Base-by-base conservation (phyloP, 495 filamentous ascomycete species). In the Xylaria palmicola region DNA sequence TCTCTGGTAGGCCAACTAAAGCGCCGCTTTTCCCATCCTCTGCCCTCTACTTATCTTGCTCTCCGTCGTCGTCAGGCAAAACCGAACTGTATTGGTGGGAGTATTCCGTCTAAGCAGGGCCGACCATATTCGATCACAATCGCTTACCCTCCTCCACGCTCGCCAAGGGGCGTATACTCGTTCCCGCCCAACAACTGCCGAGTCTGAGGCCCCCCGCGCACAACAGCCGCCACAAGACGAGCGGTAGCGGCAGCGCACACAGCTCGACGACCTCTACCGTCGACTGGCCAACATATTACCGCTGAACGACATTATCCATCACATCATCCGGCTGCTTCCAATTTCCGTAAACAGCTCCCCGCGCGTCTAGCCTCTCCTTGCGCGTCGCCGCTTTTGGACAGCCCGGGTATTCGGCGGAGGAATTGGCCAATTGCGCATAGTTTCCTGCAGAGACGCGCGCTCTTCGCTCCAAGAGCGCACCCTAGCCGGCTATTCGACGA, bases 321-420 rank as follows among this genome's bases (percentile, higher is more conserved):
- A 60, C 41, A 55, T 56, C 50, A 50, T 41, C 52, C 52, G 52
- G 37, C 30, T 34, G 4, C 34, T 56, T 39, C 15, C 37, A 50
- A 57, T 57, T 43, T 55, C 51, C 60, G 15, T 49, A 48, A 51
- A 19, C 30, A 48, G 50, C 44, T 62, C 60, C 44, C 51, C 52
- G 44, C 60, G 52, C 60, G 60, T 51, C 44, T 51, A 41, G 29
- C 34, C 20, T n/a, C 27, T 41, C 34, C 24, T 50, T 40, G 43
- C 43, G 12, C 37, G 49, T 53, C 17, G 39, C 48, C 27, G 30
- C 49, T 54, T 52, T 13, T 30, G 26, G 40, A 20, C 32, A 19
- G 24, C 13, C 45, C 19, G 50, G 17, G 17, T 36, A 40, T 32
- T n/a, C n/a, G n/a, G n/a, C n/a, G n/a, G n/a, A n/a, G 26, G 49